Percentiles rank a stretch among this genome's conserved stretches.
These are phyloP conservation scores for Corynespora cassiicola DNA, from an alignment of 2,329 filamentous ascomycete genomes.

Conservation along the genomic window DNA sequence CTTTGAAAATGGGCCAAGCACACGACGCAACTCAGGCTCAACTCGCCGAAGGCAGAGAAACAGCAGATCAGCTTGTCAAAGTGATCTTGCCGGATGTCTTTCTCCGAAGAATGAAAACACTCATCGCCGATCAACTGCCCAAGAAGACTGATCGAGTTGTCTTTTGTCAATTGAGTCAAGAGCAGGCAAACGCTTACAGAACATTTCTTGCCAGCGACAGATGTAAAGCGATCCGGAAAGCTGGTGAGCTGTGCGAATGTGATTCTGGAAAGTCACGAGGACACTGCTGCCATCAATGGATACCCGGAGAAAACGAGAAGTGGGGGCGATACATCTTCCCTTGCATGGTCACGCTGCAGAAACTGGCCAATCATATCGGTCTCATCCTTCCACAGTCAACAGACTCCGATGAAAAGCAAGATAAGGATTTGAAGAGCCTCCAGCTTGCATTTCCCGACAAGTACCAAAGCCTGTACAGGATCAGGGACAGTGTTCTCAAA, in stretches of 20 bases:
- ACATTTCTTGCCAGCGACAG: conserved; percentile 78
- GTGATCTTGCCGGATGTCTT: conserved; percentile 92
- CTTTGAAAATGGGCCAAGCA: conserved; percentile 85
- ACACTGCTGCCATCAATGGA: conserved; percentile 74
- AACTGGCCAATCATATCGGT: conserved; percentile 91
- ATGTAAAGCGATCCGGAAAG: conserved; percentile 71
- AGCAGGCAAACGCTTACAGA: conserved; percentile 83
- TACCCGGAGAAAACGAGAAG: conserved; percentile 62
- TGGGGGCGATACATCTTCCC: conserved; percentile 88
- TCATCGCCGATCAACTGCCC: conserved; percentile 90
- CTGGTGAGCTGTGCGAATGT: conserved; percentile 74
- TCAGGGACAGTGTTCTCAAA: conserved; percentile 79
- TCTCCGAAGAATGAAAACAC: conserved; percentile 86
- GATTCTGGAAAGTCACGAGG: conserved; percentile 73
- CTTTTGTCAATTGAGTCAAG: conserved; percentile 87
- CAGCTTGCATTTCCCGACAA: conserved; percentile 75
- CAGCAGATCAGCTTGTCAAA: conserved; percentile 82
- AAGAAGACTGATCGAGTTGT: conserved; percentile 95
- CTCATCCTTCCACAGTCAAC: conserved; percentile 75
- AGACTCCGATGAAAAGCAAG: conserved; percentile 74
- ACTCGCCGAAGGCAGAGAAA: conserved; percentile 79
- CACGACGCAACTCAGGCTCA: conserved; percentile 88
- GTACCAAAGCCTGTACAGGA: conserved; percentile 76
- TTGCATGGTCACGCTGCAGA: conserved; percentile 80
- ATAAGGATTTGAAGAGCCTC: conserved; percentile 77